Base-by-base conservation (phyloP, 2,329 filamentous ascomycete species). In the Aspergillus sergii region DNA sequence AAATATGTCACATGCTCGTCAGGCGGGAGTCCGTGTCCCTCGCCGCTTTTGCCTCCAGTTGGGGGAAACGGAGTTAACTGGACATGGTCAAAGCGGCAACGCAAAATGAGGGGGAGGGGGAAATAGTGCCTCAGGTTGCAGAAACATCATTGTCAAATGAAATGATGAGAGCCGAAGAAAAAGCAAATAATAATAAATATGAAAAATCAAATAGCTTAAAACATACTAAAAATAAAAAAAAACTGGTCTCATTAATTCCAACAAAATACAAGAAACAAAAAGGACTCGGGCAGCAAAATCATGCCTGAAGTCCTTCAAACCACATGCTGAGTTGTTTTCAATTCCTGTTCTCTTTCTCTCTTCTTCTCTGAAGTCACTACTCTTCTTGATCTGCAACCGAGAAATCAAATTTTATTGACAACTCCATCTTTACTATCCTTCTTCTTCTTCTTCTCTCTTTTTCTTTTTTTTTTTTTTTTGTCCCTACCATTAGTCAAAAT, bases 41-140 rank as follows among this genome's bases (percentile, higher is more conserved):
- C 16, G 66, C 66, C 53, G 65, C 64, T 66, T 63, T 63, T 60
- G 46, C 34, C 9, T 28, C 46, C 14, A 23, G 12, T 39, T 26
- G 21, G 21, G 45, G 21, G 12, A 28, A 6, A 14, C 12, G 43
- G 43, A 46, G 16, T 26, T 28, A 28, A 28, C 26, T 19, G n/a
- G 23, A 39, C 19, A 28, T 3, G 21, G 30, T 55, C 39, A 69
- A 66, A 66, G 67, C 67, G 57, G 69, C 69, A 43, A 48, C 19
- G 9, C 30, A 58, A 36, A 69, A 70, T 56, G 69, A 69, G 67
- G 69, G 69, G 69, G 64, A 65, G 60, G 68, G 66, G 67, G 50
- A 59, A 30, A 45, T 8, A 36, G 34, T 36, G 64, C 64, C 59
- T 66, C 46, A 69, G 67, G 57, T 59, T 23, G 36, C 28, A 53